Base-by-base conservation (phyloP, 345 rosid species). In the Euclidium syriacum region DNA sequence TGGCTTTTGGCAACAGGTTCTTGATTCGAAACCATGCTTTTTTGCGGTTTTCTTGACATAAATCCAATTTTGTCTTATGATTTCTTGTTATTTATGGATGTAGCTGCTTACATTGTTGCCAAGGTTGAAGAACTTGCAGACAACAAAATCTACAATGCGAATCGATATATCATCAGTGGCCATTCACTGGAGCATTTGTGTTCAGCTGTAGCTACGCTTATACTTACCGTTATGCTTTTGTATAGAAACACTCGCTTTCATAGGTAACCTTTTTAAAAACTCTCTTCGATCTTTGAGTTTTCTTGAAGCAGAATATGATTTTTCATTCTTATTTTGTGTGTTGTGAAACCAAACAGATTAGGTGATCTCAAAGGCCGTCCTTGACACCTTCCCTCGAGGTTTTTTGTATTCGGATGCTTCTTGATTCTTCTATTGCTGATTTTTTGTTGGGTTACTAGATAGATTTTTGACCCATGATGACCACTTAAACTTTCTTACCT, bases 1-100 rank as follows among this genome's bases (percentile, higher is more conserved):
- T 90, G 96, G 96, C 83, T 84, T 30, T 86, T 78, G 81, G 85
- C 83, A 2, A 67, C 86, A 77, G 96, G 95, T 85, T 75, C 42
- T 29, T 23, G 2, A 2, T 42, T 55, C 18, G 3, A 14, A 59
- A 4, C 9, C 42, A 53, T 44, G n/a, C n/a, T n/a, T n/a, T 17
- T 54, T 35, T 29, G 7, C 16, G 7, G 27, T 49, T 20, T 9
- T 53, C 27, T 62, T 62, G 51, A 20, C 20, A 3, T 8, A n/a
- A 47, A 4, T n/a, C 39, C 1, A 0, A 12, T 18, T n/a, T 14
- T 16, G n/a, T 30, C 22, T 47, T 55, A 25, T 62, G 44, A 32
- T 35, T 5, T n/a, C 42, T 19, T 11, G 35, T 15, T 10, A 3
- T 15, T n/a, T 36, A 24, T 46, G 58, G 51, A 52, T 72, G 54